Evolutionary conservation across 1,284 basidiomycete genomes (phyloP), one percentile per base, ranked within the genome.

Genomic region (Lignosus rhinocerotis): DNA sequence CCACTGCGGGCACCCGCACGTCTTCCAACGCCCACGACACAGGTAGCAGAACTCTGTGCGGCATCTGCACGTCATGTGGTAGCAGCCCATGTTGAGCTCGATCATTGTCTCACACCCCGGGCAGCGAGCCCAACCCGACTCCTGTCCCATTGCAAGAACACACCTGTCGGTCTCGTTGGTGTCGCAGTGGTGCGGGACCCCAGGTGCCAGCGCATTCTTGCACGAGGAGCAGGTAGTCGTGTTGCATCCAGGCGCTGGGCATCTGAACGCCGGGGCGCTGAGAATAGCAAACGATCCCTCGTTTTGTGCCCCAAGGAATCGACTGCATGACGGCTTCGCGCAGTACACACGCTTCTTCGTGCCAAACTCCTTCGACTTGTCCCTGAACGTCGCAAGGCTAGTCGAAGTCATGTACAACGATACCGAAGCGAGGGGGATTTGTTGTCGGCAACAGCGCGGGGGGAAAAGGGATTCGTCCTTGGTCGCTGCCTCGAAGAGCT

Each of bases 41-140:
- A 76, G 52, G 48, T 80, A 79, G 39, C 50, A 51, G 25, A 51
- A 51, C 58, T 80, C 67, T 11, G 73, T 73, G 43, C 67, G 67
- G 66, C 78, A 80, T 17, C 74, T 66, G 61, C 78, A 80, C 1
- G 78, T 80, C 76, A 80, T 80, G 58, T 80, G 78, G 62, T 69
- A 76, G 58, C 79, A 80, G 0, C 78, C 79, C 5, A 69, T 32
- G 34, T 70, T 64, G 47, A 77, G 76, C 64, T 80, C 79, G 58
- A 80, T 73, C 66, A 80, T 69, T 43, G 72, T 68, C 10, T 69
- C 66, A 61, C 79, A 80, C 1, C 75, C 75, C 0, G 79, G 78
- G 57, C 79, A 80, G 21, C 77, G 74, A 9, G 73, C 67, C 79
- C 79, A 81, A 2, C 76, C 77, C 14, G 67, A 46, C 42, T 67